Percentiles rank a stretch among this genome's conserved stretches.
Evolutionary conservation across 2,329 filamentous ascomycete species (phyloP).

Genomic region (Talaromyces atroroseus): DNA sequence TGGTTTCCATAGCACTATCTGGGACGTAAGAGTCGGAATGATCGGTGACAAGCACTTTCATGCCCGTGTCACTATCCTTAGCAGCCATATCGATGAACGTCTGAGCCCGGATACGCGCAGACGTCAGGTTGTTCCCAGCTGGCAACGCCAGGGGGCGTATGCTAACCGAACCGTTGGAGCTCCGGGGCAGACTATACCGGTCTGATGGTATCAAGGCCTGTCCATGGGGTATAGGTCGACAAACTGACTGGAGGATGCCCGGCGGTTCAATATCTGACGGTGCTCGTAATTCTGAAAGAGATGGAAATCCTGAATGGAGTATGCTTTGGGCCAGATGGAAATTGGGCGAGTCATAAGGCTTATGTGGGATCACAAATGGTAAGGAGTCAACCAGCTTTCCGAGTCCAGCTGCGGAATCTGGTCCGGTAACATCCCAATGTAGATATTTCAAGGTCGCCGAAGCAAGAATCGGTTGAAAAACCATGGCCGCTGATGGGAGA

Average conservation of each 20-base stretch:
- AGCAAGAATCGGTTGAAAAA: conserved; percentile 45
- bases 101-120: conserved; percentile 41
- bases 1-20: conserved; percentile 28
- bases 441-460: conserved; percentile 47
- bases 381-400: conserved; percentile 31
- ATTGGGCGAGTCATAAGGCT: conserved; percentile 33
- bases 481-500: conserved; percentile 36
- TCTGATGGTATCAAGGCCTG: conserved; percentile 37
- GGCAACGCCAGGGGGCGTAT: conserved; percentile 37
- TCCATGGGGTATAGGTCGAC: conserved; percentile 34
- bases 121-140: conserved; percentile 39
- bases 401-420: conserved; percentile 32
- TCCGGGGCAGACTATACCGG: conserved; percentile 36
- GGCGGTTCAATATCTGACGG: conserved; percentile 41
- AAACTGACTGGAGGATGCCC: conserved; percentile 40
- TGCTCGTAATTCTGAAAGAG: conserved; percentile 35
- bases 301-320: conserved; percentile 37
- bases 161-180: conserved; percentile 38
- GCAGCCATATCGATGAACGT: conserved; percentile 41
- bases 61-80: conserved; percentile 36
- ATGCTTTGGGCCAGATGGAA: conserved; percentile 42
- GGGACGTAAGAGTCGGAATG: conserved; percentile 35
- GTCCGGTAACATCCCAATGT: conserved; percentile 52
- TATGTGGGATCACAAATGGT: conserved; percentile 31
- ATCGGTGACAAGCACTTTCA: conserved; percentile 38